phyloP scores from a whole-genome alignment of 176 grass and related monocot species.

The Rhynchospora breviuscula region DNA sequence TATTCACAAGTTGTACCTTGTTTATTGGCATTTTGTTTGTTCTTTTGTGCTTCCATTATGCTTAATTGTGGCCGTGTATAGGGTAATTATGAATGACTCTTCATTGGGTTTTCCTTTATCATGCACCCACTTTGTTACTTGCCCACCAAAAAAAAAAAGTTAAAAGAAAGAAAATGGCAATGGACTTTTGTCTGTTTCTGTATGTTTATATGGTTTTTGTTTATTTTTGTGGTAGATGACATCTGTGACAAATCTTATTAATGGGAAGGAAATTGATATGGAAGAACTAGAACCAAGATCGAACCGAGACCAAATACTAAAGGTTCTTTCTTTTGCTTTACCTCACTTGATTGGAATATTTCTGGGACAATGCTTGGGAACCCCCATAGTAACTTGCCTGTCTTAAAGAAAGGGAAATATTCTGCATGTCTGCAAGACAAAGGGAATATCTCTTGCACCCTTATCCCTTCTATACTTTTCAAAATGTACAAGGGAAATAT shows the following conservation, averaged over 20 bases:
- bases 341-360: not conserved
- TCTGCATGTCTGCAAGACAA: not conserved
- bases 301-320: conserved; percentile 52
- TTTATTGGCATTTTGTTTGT: not conserved
- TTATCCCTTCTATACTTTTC: not conserved
- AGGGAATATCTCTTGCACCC: not conserved
- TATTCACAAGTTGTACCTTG: not conserved
- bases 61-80: not conserved
- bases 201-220: not conserved
- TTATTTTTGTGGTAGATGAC: conserved; percentile 42
- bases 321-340: conserved; percentile 41
- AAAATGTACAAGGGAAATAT: not conserved
- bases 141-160: not conserved
- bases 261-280: conserved; percentile 56
- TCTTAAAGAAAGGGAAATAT: not conserved
- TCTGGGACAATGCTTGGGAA: not conserved
- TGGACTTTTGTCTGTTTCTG: conserved; percentile 7
- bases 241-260: conserved; percentile 55
- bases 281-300: conserved; percentile 53
- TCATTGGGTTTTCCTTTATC: not conserved
- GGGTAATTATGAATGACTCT: not conserved
- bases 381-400: not conserved
- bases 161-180: not conserved
- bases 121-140: not conserved
- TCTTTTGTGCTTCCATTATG: not conserved